Evolutionary conservation across 257 asterid species (phyloP).

Genomic region (Cynanchum wilfordii): DNA sequence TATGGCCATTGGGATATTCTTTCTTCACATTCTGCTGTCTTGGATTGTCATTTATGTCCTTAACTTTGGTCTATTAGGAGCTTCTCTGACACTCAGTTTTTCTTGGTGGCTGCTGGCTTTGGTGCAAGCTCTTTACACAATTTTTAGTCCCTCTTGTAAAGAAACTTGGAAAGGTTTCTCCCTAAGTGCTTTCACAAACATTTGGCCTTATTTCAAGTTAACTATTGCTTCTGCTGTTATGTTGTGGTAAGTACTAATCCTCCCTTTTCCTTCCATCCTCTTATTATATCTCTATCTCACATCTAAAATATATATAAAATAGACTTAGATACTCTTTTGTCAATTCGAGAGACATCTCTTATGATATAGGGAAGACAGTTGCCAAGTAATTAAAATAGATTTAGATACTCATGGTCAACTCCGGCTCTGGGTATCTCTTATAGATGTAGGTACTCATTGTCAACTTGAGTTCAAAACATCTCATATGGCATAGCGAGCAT

Average conservation of each 20-base stretch:
- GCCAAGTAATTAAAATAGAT: no score
- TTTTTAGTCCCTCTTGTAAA: conserved; percentile 23
- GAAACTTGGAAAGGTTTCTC: conserved; percentile 34
- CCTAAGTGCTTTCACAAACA: conserved; percentile 17
- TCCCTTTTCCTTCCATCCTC: not conserved
- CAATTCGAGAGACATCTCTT: no score
- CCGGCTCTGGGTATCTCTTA: not conserved
- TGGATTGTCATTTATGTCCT: conserved; percentile 29
- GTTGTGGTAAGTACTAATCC: conserved; percentile 22
- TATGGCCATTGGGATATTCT: conserved; percentile 19
- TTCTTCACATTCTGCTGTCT: conserved; percentile 24
- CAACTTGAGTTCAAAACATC: no score
- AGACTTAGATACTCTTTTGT: no score
- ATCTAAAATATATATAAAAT: no score
- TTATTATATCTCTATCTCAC: no score
- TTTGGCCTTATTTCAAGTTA: conserved; percentile 33
- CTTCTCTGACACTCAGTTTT: conserved; percentile 21
- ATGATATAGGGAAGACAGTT: no score
- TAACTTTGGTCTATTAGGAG: conserved; percentile 23
- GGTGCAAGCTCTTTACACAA: conserved; percentile 23
- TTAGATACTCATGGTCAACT: no score
- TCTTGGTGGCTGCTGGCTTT: conserved; percentile 33
- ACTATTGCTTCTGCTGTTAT: conserved; percentile 29
- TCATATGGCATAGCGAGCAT: no score
- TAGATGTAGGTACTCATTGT: no score